Evolutionary conservation across 2,329 filamentous ascomycete species (phyloP).

Genomic region (Nemania serpens): DNA sequence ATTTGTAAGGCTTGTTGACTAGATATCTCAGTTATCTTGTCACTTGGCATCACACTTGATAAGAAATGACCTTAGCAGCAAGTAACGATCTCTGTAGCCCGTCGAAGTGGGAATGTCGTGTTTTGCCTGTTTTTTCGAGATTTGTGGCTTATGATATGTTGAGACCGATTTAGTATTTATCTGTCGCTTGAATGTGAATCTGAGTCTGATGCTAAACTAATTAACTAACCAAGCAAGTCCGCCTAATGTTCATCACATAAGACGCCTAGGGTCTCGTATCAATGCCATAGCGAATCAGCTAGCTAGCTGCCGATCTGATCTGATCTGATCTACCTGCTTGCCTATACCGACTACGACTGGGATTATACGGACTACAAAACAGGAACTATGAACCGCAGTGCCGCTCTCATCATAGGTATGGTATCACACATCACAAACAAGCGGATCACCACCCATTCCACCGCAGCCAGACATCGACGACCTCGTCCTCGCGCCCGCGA

Average conservation of each 20-base stretch:
- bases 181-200: not conserved
- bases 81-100: not conserved
- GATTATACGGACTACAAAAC: no score
- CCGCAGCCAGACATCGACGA: conserved; percentile 77
- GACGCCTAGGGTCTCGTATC: no score
- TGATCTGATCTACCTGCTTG: no score
- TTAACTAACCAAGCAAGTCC: not conserved
- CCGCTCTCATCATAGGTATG: not conserved
- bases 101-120: not conserved
- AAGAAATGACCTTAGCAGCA: not conserved
- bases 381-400: not conserved
- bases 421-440: not conserved
- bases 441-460: conserved; percentile 68
- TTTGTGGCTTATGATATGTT: not conserved
- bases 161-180: no score
- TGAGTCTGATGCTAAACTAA: not conserved
- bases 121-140: not conserved
- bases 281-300: no score
- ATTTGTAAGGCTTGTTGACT: conserved; percentile 1
- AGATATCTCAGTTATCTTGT: no score
- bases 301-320: no score
- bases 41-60: not conserved
- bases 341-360: no score
- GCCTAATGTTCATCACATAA: not conserved
- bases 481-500: conserved; percentile 58